Evolutionary conservation across 306 rosid genomes (phyloP), one percentile per base, ranked within the genome.

Genomic region (Rubus parviflorus): DNA sequence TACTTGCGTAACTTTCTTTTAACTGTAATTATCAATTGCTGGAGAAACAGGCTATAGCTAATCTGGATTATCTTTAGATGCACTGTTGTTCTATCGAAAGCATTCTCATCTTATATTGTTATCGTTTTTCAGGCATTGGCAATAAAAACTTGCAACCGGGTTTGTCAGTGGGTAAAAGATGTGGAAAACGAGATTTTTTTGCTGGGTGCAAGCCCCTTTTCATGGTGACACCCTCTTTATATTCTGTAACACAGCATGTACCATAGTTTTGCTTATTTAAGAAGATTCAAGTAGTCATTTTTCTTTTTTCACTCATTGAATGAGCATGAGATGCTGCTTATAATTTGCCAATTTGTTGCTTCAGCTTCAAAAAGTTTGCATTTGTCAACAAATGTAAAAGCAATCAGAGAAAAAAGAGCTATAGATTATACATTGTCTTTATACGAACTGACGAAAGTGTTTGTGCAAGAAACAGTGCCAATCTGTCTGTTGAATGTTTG

Each of bases 141-240:
- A 23, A 91, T 94, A 87, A 90, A 87, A 88, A 90, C 90, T 17
- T 94, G 98, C 94, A 94, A 94, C 81, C 90, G 93, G 61, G 96
- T 94, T 75, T 94, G 97, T 81, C 98, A 91, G 80, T 94, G 98
- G 97, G 90, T 91, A 72, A 91, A 94, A 84, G 98, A 94, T 61
- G 96, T 94, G 40, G 98, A 94, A 86, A 90, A 90, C 35, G 98
- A 94, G 85, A 86, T 94, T 58, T 94, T 94, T 84, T 89, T 94
- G 91, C 89, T 90, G 78, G 98, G 98, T 82, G 97, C 94, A 51
- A 91, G 94, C 87, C 98, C 98, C 62, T 91, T 94, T 86, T 94
- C 98, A 75, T 94, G 98, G 98, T 94, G 92, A 94, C 73, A 81
- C 77, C 75, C 81, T 77, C 43, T 58, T 66, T 48, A 79, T 74